Base-by-base conservation (phyloP, 2,329 filamentous ascomycete genomes). In the Pseudocercospora crystallina region DNA sequence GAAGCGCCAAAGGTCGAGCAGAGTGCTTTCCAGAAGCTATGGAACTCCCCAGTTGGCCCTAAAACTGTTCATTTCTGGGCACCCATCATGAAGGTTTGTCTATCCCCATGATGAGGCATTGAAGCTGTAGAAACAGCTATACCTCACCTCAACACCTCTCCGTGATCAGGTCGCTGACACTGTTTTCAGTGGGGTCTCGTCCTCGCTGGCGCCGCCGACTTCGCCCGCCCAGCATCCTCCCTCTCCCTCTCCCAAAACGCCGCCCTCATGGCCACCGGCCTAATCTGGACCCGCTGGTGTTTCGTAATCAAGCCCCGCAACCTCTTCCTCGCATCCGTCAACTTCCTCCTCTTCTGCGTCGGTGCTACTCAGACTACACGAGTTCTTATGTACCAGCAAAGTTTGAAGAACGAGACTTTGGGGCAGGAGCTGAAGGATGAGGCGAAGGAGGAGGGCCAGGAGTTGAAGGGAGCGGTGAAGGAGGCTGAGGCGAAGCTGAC, bases 271-370 rank as follows among this genome's bases (percentile, higher is more conserved):
- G 85, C 85, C 64, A 99, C 94, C 8, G 94, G 94, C 61, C 75
- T 87, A 60, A 99, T 99, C 80, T 99, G 94, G 94, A 99, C 94
- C 39, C 84, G 94, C 61, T 99, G 94, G 94, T 99, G 94, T 80
- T 80, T 97, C 69, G 87, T 99, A 72, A 99, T 99, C 76, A 90
- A 85, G 73, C 94, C 94, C 51, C 85, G 84, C 74, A 99, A 99
- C 80, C 76, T 90, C 67, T 86, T 96, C 55, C 85, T 99, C 53
- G 94, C 94, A 55, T 85, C 90, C 48, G 94, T 97, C 70, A 99
- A 99, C 83, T 96, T 96, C 82, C 95, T 96, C 81, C 87, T 99
- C 64, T 92, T 88, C 65, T 76, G 86, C 61, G 91, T 96, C 57
- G 94, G 94, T 64, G 76, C 89, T 52, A 80, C 89, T 60, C 94